These are phyloP conservation scores for Aschersonia sp. DNA, from an alignment of 2,329 filamentous ascomycete species.

Conservation along the genomic window DNA sequence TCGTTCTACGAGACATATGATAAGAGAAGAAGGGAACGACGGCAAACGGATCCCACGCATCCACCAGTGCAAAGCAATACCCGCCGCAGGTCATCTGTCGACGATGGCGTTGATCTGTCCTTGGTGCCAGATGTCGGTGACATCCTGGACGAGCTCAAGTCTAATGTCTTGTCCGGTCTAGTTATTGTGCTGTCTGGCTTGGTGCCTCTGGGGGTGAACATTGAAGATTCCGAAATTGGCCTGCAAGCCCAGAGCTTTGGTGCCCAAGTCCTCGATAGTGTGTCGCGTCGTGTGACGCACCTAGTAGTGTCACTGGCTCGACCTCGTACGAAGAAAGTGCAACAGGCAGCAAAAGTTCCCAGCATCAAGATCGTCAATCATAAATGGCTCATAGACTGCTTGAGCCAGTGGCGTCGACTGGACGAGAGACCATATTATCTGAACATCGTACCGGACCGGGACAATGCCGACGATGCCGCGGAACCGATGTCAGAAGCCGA, in stretches of 20 bases:
- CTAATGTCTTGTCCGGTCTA: slow-evolving; percentile 56
- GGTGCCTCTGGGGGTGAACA: slow-evolving; percentile 66
- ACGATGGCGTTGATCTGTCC: slow-evolving; percentile 27
- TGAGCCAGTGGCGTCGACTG: slow-evolving; percentile 69
- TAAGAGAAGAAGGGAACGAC: slow-evolving; percentile 24
- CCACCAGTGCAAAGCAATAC: slow-evolving; percentile 17
- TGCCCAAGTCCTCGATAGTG: slow-evolving; percentile 42
- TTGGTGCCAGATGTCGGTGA: slow-evolving; percentile 70
- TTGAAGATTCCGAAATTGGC: slow-evolving; percentile 71
- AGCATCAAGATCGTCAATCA: slow-evolving; percentile 84
- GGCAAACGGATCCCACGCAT: slow-evolving; percentile 19
- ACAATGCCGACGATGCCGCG: slow-evolving; percentile 16
- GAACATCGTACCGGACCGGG: slow-evolving; percentile 53
- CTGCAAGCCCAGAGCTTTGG: slow-evolving; percentile 81
- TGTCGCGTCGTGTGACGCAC: slow-evolving; percentile 54
- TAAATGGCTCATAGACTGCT: slow-evolving; percentile 75
- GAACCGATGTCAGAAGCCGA: slow-evolving; percentile 17
- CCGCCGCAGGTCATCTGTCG: slow-evolving; percentile 16
- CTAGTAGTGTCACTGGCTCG: slow-evolving; percentile 56
- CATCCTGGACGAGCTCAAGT: slow-evolving; percentile 74
- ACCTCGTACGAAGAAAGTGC: slow-evolving; percentile 79
- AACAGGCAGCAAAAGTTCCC: slow-evolving; percentile 64
- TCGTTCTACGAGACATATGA: slow-evolving; percentile 79
- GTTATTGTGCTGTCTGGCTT: slow-evolving; percentile 83
- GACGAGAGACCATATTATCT: slow-evolving; percentile 70